phyloP scores from a whole-genome alignment of 495 filamentous ascomycete species.

The Aspergillus cristatus region DNA sequence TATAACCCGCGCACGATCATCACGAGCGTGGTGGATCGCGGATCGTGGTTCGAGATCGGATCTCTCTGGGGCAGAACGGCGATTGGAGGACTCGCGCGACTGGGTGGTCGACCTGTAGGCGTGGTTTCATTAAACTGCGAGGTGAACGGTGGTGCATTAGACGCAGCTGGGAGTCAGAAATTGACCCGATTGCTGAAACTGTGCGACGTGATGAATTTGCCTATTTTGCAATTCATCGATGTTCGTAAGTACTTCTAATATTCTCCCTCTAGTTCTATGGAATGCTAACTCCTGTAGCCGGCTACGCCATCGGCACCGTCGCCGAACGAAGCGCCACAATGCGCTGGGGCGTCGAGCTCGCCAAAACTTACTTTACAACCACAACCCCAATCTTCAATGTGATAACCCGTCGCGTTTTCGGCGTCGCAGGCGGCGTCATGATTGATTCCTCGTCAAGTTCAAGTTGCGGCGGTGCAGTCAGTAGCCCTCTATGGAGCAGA shows the following conservation, averaged over 20 bases:
- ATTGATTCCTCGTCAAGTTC: too few relatives aligned
- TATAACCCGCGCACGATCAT: conserved; percentile 51
- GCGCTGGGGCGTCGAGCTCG: conserved; percentile 51
- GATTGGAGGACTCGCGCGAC: conserved; percentile 48
- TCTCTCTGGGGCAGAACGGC: conserved; percentile 51
- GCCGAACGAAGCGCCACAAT: conserved; percentile 54
- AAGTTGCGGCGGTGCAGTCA: too few relatives aligned
- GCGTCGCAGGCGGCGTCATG: conserved; percentile 56
- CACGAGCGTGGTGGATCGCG: conserved; percentile 42
- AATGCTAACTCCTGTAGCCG: conserved; percentile 23
- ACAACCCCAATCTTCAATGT: conserved; percentile 53
- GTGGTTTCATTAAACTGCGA: conserved; percentile 50
- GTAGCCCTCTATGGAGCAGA: too few relatives aligned
- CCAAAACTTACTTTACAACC: conserved; percentile 49
- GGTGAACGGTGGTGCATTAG: conserved; percentile 50
- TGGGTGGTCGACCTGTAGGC: conserved; percentile 47
- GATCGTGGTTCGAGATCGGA: conserved; percentile 55
- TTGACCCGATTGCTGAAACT: conserved; percentile 49
- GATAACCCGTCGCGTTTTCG: conserved; percentile 47
- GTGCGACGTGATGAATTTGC: conserved; percentile 56
- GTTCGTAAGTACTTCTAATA: conserved; percentile 32
- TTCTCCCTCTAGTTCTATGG: neutral
- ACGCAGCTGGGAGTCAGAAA: conserved; percentile 51
- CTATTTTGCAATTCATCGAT: conserved; percentile 54
- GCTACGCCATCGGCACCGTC: conserved; percentile 53